phyloP scores from a whole-genome alignment of 176 grass and related monocot species.

The Ananas comosus region DNA sequence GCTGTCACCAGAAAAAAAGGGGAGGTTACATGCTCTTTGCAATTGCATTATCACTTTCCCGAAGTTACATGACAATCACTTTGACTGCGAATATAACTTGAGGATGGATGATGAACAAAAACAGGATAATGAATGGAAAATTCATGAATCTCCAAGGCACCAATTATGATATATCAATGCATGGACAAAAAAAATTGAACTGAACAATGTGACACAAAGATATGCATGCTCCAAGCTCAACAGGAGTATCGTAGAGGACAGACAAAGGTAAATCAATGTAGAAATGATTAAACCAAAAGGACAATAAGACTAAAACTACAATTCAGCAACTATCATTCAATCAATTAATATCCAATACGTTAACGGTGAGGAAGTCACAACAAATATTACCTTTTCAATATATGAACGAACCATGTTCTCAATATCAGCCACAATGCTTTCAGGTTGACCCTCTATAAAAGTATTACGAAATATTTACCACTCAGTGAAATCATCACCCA shows the following conservation, averaged over 20 bases:
- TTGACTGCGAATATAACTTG: too few species aligned
- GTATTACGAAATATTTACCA: background rate
- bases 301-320: too few species aligned
- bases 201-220: background rate
- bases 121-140: too few species aligned
- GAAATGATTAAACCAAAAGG: too few species aligned
- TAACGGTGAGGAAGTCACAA: background rate
- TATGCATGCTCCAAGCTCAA: background rate
- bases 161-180: too few species aligned
- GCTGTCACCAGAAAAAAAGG: background rate
- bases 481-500: background rate
- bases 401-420: constrained; percentile 22
- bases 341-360: too few species aligned
- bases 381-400: constrained; percentile 20
- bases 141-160: too few species aligned
- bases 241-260: background rate
- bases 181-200: too few species aligned
- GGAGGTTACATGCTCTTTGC: background rate
- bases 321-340: too few species aligned
- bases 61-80: background rate
- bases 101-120: too few species aligned
- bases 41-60: background rate
- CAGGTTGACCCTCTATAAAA: constrained; percentile 27
- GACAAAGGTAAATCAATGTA: background rate
- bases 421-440: constrained; percentile 27